Base-by-base conservation (phyloP, 129 eudicot species). In the Centaurea solstitialis region DNA sequence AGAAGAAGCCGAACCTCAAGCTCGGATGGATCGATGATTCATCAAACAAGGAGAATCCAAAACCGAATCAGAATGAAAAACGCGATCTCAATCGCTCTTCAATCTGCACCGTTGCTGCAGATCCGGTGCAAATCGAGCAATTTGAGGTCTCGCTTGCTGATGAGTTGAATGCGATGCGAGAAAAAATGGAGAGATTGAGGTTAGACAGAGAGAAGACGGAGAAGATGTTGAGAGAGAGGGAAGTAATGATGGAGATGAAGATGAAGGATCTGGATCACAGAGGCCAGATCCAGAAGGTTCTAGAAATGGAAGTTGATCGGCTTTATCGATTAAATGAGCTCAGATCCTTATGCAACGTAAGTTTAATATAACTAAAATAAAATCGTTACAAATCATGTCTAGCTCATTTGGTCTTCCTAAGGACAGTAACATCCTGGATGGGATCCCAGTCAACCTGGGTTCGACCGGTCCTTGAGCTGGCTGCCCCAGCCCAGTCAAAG, bases 271-370 rank as follows among this genome's bases (percentile, higher is more conserved):
- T 92, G 13, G 53, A 73, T 8, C 72, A 72, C 22, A 82, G 97
- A 80, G 99, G 99, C 7, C 91, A 94, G 85, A 41, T 85, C 61
- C 99, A 94, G 82, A 94, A 83, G 73, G 67, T 71, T 87, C 88
- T 92, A 2, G 99, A 94, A 79, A 86, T 94, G 12, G 97, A 94
- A 77, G 90, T 94, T 0, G 99, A 94, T 80, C 82, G 99, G 18
- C 87, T 94, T 61, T 94, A 82, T 80, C 77, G 99, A 40, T 70
- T 94, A 53, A 92, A 92, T 22, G 90, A 94, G 83, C 93, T 94
- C 78, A 81, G 77, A 74, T 84, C 89, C 61, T 82, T 89, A 24
- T 90, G 89, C 33, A 75, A 75, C 85, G 98, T 91, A 88, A 83
- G 82, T 35, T 21, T 45, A 35, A 26, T 2, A 26, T 26, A 26